Evolutionary conservation across 2,329 filamentous ascomycete genomes (phyloP), one percentile per base, ranked within the genome.

Genomic region (Zymoseptoria crescenta): DNA sequence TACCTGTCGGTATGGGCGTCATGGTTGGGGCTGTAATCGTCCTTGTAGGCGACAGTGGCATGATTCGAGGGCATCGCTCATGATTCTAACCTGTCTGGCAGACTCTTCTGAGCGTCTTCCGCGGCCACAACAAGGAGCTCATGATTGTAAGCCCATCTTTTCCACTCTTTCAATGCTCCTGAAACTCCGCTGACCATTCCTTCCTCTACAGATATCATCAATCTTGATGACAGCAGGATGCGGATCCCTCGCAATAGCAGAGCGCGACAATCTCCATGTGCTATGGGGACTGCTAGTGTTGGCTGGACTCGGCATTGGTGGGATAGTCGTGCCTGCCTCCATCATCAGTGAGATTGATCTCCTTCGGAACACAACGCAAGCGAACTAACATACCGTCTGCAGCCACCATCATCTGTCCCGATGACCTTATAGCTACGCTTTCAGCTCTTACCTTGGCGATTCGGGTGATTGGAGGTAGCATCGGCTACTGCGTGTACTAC

Each of bases 341-440:
- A 86, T 88, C 64, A 86, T 88, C 59, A 68, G 64, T 64, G 28
- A 62, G 65, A 61, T 7, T n/a, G 13, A 3, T 41, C 35, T 41
- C 28, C 21, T 29, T 49, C 27, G 56, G 13, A 21, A 13, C 13
- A 48, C 2, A 24, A 6, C 19, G 16, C 20, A 9, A 16, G 20
- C 49, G n/a, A 51, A 29, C 53, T 61, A 24, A 55, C 41, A 9
- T 49, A n/a, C n/a, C 16, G 10, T 45, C 13, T 10, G n/a, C 27
- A 65, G 66, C 83, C 6, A 85, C 84, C 8, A 87, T 88, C 65
- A 84, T 88, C 64, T 87, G 84, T 61, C 85, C 86, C 0, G 83
- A 86, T 67, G 85, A 88, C 57, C 77, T 88, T 5, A 88, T 89
- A 62, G 86, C 84, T 7, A 88, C 86, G 1, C 79, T 88, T 52